Evolutionary conservation across 208 protist species (phyloP).

Genomic region (Herpetomonas samuelpessoai): DNA sequence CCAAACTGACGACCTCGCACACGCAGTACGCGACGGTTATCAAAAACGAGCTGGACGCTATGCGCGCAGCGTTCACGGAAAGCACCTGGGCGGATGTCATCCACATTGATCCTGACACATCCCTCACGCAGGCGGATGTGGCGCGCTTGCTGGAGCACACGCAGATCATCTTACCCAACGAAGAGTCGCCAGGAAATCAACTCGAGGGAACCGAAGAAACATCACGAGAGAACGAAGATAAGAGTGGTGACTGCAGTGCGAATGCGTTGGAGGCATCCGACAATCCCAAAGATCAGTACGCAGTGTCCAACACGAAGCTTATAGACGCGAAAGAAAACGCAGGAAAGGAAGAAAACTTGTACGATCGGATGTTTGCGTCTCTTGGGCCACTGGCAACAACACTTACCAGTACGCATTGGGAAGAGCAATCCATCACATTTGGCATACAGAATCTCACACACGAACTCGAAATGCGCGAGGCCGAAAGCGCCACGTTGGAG

Average conservation of each 20-base stretch:
- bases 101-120: neutral
- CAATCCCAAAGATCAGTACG: neutral
- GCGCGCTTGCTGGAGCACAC: neutral
- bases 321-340: no score
- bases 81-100: neutral
- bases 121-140: neutral
- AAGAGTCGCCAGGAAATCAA: neutral
- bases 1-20: constrained; percentile 67
- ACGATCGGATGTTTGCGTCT: neutral
- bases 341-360: neutral
- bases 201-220: neutral
- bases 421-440: neutral
- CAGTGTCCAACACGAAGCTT: neutral
- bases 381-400: neutral
- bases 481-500: constrained; percentile 24
- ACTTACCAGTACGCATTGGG: neutral
- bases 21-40: constrained; percentile 74
- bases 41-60: constrained; percentile 69
- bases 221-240: neutral
- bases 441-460: constrained; percentile 19
- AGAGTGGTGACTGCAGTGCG: neutral
- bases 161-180: neutral
- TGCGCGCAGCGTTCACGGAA: constrained; percentile 37
- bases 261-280: neutral
- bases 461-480: constrained; percentile 16